Evolutionary conservation across 805 yeast genomes (phyloP), one percentile per base, ranked within the genome.

Genomic region (Lipomyces chichibuensis): DNA sequence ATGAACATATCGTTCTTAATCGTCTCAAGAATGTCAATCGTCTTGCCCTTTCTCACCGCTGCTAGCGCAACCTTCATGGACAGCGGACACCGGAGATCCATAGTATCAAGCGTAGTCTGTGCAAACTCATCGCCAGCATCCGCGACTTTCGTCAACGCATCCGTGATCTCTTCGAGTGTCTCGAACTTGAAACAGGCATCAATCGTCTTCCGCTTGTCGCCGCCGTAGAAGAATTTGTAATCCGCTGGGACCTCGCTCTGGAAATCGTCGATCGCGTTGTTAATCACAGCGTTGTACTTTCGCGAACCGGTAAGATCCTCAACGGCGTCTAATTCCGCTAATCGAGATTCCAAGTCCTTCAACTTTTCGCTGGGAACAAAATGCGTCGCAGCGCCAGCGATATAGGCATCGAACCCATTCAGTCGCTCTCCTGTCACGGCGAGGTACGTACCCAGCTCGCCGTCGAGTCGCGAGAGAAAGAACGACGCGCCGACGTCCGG

Each of bases 401-500:
- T 77, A 74, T 91, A 88, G n/a, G 89, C 88, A 75, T 94, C 98
- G 71, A 83, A 80, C 17, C 98, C 98, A 64, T 80, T 77, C 66
- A 95, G 79, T 25, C 88, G 83, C 69, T 88, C 90, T 59, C 97
- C 97, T 0, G 98, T 93, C 72, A 93, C 80, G 35, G 97, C 95
- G 70, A 91, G 80, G 78, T 89, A 95, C 76, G 88, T 85, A 59
- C 98, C 98, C 67, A 93, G 80, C 72, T 91, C 87, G 62, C 91
- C 91, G 74, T 91, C 92, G 67, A 92, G 79, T 70, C 90, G 85
- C 43, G 97, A 92, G 73, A 95, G 81, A 79, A 92, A 93, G 79
- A 91, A 94, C 11, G 96, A 87, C 49, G 96, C 88, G 56, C 98
- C 99, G 13, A 95, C 98, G 78, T 95, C 99, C 25, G 97, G 96